A percentile compares a stretch with the other conserved stretches of the same genome.
These are phyloP conservation scores for Pascua guehoae DNA, from an alignment of 1,284 basidiomycete species.

Conservation along the genomic window DNA sequence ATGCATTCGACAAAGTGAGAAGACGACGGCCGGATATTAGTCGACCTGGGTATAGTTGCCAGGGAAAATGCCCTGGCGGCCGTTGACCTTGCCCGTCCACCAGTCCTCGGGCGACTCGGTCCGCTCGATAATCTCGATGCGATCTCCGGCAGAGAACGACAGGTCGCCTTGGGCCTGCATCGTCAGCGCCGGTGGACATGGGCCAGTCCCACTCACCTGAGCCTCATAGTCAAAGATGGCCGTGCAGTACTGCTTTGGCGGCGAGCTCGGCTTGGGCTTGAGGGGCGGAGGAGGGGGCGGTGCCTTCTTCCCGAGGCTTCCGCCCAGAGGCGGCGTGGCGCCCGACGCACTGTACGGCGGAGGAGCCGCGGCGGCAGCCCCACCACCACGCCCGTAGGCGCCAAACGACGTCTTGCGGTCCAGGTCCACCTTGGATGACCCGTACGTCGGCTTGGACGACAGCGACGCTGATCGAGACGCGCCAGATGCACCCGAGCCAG, in stretches of 20 bases:
- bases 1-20: neutral
- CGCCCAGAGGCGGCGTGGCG: conserved; percentile 40
- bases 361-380: conserved; percentile 31
- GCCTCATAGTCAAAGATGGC: conserved; percentile 95
- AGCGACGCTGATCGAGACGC: conserved; percentile 49
- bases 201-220: conserved; percentile 54
- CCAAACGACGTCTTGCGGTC: conserved; percentile 48
- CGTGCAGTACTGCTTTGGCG: conserved; percentile 68
- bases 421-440: conserved; percentile 19
- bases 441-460: conserved; percentile 23
- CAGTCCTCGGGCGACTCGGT: conserved; percentile 86
- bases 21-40: neutral
- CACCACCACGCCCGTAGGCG: conserved; percentile 40
- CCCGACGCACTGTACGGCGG: conserved; percentile 41
- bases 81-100: conserved; percentile 92
- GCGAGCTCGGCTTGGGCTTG: conserved; percentile 68
- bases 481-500: conserved; percentile 3
- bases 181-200: neutral
- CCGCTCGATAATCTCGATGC: conserved; percentile 85
- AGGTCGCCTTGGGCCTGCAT: conserved; percentile 85
- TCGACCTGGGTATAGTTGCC: conserved; percentile 57
- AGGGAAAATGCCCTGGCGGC: conserved; percentile 86
- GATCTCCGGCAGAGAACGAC: conserved; percentile 85
- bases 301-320: conserved; percentile 60
- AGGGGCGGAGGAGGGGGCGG: conserved; percentile 82